Base-by-base conservation (phyloP, 805 yeast genomes). In the Suhomyces canberraensis region DNA sequence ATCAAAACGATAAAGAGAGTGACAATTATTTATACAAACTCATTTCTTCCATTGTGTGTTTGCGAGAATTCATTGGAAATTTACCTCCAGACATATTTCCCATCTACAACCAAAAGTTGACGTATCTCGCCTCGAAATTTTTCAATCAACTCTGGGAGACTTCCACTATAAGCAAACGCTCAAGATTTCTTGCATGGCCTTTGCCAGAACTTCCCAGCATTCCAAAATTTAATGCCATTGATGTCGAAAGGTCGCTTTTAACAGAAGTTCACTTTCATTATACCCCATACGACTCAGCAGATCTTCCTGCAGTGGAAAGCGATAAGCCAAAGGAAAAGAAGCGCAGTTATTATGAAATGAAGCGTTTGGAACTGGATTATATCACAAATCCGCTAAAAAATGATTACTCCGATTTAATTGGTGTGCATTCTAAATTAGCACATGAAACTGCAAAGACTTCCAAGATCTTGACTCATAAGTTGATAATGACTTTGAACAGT, bases 21-120 rank as follows among this genome's bases (percentile, higher is more conserved):
- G 47, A 69, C 1, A 48, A 52, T 16, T 76, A 76, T 46, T 64
- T 88, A 29, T 81, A 78, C 44, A 79, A 78, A 31, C 79, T 84
- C 8, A 79, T 90, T 1, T 86, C 95, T 1, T 88, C 95, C 1
- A 73, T 84, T 14, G 95, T 89, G 3, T 86, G 89, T 20, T 60
- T 88, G 35, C 66, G 96, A 49, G 95, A 84, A 45, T 72, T 81
- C 41, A 88, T 84, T 11, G 98, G 98, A 6, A 75, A 75, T 32
- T 57, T 91, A 29, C 93, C 96, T 2, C 82, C 88, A 0, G 93
- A 81, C 50, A 57, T 88, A 32, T 71, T 84, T 53, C 90, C 93
- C 11, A 76, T 85, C 15, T 87, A 83, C 56, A 68, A 77, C 26
- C 81, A 80, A 46, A 75, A 81, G 39, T 67, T 89, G 45, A 67